Conservation (phyloP, 2,329 filamentous ascomycete genomes). For the Xylariaceae sp. region DNA sequence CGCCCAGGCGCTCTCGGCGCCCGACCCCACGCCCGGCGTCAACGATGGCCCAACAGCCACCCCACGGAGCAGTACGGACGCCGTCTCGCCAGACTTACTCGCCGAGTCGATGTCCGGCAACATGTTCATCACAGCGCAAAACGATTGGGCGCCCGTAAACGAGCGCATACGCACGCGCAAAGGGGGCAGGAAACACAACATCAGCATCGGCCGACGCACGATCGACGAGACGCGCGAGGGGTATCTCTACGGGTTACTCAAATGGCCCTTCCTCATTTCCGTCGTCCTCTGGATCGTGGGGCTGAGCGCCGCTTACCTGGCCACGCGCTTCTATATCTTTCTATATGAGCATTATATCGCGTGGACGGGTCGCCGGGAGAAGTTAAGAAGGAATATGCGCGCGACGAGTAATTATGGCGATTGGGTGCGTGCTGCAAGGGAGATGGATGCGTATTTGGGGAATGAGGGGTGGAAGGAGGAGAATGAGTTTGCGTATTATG, state of each 20-base stretch:
- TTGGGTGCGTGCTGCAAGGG: constrained; percentile 75
- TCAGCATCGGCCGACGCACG: constrained; percentile 50
- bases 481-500: constrained; percentile 79
- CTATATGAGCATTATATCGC: constrained; percentile 87
- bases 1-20: constrained; percentile 72
- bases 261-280: constrained; percentile 82
- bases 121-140: constrained; percentile 78
- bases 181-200: constrained; percentile 39
- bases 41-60: constrained; percentile 42
- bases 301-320: constrained; percentile 67
- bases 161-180: constrained; percentile 51
- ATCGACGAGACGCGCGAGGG: constrained; percentile 94
- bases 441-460: constrained; percentile 74
- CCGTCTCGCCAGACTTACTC: no score
- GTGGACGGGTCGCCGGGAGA: constrained; percentile 76
- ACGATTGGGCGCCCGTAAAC: constrained; percentile 90
- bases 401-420: constrained; percentile 69
- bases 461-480: constrained; percentile 75
- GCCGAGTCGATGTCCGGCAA: constrained; percentile 34
- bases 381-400: constrained; percentile 65
- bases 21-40: constrained; percentile 56
- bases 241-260: constrained; percentile 79
- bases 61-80: constrained; percentile 29
- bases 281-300: constrained; percentile 76
- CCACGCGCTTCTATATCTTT: constrained; percentile 84